Evolutionary conservation across 2,329 filamentous ascomycete species (phyloP).

Genomic region (Biscogniauxia mediterranea): DNA sequence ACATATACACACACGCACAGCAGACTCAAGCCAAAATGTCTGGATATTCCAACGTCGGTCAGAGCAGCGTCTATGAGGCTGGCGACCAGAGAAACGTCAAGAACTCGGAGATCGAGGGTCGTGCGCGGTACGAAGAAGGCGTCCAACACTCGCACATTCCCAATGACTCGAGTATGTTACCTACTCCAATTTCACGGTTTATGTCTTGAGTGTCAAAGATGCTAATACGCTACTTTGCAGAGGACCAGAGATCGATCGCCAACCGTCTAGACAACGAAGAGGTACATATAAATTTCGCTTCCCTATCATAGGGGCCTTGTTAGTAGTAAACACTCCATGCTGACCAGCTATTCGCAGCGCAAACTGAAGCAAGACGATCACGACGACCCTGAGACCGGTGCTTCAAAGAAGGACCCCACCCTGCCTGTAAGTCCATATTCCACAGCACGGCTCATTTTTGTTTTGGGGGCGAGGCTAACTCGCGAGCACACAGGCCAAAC

Average conservation of each 20-base stretch:
- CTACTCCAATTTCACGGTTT: background rate
- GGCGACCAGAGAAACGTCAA: slow-evolving; percentile 71
- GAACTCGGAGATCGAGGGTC: slow-evolving; percentile 48
- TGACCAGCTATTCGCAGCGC: slow-evolving; percentile 11
- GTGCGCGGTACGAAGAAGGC: slow-evolving; percentile 69
- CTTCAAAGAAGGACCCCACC: slow-evolving; percentile 59
- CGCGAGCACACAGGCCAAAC: slow-evolving; percentile 46
- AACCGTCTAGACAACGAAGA: slow-evolving; percentile 68
- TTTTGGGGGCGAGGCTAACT: background rate
- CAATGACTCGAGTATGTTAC: slow-evolving; percentile 68
- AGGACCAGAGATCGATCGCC: slow-evolving; percentile 70
- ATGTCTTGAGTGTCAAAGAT: background rate
- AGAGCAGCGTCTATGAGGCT: slow-evolving; percentile 65
- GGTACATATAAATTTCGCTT: slow-evolving; percentile 34
- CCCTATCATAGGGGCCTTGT: background rate
- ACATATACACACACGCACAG: slow-evolving; percentile 7
- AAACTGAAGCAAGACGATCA: slow-evolving; percentile 40
- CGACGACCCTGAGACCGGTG: slow-evolving; percentile 42
- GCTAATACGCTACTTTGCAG: slow-evolving; percentile 36
- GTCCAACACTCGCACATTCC: slow-evolving; percentile 65
- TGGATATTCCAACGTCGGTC: slow-evolving; percentile 64
- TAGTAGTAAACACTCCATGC: background rate
- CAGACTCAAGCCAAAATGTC: slow-evolving; percentile 30
- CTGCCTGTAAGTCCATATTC: slow-evolving; percentile 44
- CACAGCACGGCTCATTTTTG: slow-evolving; percentile 6